Base-by-base conservation (phyloP, 345 rosid species). In the Linum lewisii region DNA sequence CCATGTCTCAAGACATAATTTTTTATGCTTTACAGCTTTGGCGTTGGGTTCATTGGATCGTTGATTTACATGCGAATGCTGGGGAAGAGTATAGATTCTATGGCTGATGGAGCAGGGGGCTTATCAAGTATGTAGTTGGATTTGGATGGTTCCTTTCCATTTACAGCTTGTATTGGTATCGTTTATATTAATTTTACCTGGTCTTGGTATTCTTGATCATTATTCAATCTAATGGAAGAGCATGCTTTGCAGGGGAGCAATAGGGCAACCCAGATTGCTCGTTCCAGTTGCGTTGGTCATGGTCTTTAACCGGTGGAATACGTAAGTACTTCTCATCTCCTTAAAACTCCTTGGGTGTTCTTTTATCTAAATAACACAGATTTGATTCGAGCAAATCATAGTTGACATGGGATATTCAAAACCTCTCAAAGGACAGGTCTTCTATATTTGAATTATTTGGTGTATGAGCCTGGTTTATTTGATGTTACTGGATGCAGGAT, bases 281-380 rank as follows among this genome's bases (percentile, higher is more conserved):
- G 89, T 92, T 72, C 98, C 98, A 20, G 95, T 82, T 60, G 78
- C 73, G 38, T 76, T 92, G 78, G 96, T 92, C 78, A 92, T 92
- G 98, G 51, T 92, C 65, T 92, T 73, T 75, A 86, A 86, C 59
- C 87, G 96, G 44, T 92, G 95, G 96, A 92, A 92, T 63, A 80
- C 25, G 95, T 92, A 76, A 84, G 90, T 25, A 24, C 42, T 7
- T 55, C 5, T 24, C 24, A 38, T 59, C 5, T 51, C 25, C 24
- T 52, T 21, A 5, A 7, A 51, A 18, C n/a, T 52, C 56, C 25
- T 24, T 52, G 23, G 7, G 25, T n/a, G 22, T 51, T 8, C 1
- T 18, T 21, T 51, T 21, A 18, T 51, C 8, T 7, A 18, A 21
- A 51, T 2, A 34, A 34, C 38, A 34, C 38, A 34, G 7, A 34